These are phyloP conservation scores for Diplodia intermedia DNA, from an alignment of 2,329 filamentous ascomycete species.

Conservation along the genomic window DNA sequence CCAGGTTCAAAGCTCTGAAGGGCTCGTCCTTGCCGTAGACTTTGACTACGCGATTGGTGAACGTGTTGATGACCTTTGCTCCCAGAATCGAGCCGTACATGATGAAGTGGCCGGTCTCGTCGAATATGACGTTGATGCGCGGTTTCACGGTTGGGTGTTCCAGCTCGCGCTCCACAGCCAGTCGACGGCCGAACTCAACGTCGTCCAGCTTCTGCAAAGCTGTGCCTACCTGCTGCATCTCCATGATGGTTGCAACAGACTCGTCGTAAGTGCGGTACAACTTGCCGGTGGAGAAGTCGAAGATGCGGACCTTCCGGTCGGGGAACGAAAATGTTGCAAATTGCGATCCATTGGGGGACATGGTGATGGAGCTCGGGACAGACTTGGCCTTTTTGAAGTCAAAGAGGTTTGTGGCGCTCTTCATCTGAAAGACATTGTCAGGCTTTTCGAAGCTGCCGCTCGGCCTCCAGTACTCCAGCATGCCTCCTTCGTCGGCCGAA, in stretches of 20 bases:
- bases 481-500: slow-evolving; percentile 86
- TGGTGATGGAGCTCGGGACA: slow-evolving; percentile 77
- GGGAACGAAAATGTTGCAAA: slow-evolving; percentile 92
- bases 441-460: slow-evolving; percentile 85
- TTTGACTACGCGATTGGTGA: slow-evolving; percentile 90
- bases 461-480: slow-evolving; percentile 96
- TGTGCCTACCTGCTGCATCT: slow-evolving; percentile 95
- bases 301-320: slow-evolving; percentile 89
- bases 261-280: slow-evolving; percentile 94
- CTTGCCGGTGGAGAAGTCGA: slow-evolving; percentile 89
- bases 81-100: slow-evolving; percentile 92
- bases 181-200: slow-evolving; percentile 86
- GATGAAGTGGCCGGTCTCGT: slow-evolving; percentile 95
- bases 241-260: slow-evolving; percentile 83
- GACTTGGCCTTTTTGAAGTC: slow-evolving; percentile 96
- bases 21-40: slow-evolving; percentile 90
- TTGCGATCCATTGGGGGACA: slow-evolving; percentile 84
- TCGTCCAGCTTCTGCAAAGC: slow-evolving; percentile 81
- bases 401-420: slow-evolving; percentile 92
- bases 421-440: slow-evolving; percentile 87
- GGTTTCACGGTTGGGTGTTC: slow-evolving; percentile 71
- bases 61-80: slow-evolving; percentile 93
- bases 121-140: slow-evolving; percentile 87
- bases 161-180: slow-evolving; percentile 86
- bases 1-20: slow-evolving; percentile 80